phyloP scores from a whole-genome alignment of 169 alveolate genomes.

The Cyclospora cayetanensis region DNA sequence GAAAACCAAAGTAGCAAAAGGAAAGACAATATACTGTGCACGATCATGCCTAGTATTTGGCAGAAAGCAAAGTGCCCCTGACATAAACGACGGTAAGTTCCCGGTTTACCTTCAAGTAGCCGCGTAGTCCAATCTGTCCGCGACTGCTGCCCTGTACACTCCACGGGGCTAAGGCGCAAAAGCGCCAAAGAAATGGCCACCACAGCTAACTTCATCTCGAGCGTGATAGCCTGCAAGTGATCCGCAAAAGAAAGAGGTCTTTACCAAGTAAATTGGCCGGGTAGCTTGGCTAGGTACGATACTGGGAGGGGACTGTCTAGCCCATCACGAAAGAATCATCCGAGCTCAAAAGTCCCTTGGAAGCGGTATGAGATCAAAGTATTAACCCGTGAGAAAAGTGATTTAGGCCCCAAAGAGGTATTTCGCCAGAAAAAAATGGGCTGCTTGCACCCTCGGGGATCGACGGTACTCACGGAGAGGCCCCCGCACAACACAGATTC shows the following conservation, averaged over 20 bases:
- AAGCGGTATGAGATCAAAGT: background rate
- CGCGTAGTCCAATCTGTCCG: background rate
- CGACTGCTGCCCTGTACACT: background rate
- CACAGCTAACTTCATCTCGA: background rate
- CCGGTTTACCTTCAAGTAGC: background rate
- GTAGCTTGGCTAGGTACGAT: background rate
- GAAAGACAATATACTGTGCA: background rate
- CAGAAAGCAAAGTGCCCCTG: too few relatives aligned
- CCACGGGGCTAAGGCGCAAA: background rate
- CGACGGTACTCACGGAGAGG: background rate
- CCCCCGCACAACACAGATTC: background rate
- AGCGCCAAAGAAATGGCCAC: background rate
- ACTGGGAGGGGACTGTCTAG: background rate
- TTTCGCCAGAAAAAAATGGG: background rate
- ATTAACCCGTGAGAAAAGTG: background rate
- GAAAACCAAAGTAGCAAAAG: background rate
- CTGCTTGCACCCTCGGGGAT: conserved; percentile 8
- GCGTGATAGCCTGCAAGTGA: background rate
- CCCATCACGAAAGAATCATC: background rate
- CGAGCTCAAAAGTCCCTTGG: background rate
- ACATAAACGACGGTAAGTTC: too few relatives aligned
- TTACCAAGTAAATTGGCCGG: background rate
- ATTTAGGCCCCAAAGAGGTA: background rate
- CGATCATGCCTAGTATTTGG: too few relatives aligned
- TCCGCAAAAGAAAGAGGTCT: background rate